These are phyloP conservation scores for Clavispora vitiphila DNA, from an alignment of 805 yeast species.

Conservation along the genomic window DNA sequence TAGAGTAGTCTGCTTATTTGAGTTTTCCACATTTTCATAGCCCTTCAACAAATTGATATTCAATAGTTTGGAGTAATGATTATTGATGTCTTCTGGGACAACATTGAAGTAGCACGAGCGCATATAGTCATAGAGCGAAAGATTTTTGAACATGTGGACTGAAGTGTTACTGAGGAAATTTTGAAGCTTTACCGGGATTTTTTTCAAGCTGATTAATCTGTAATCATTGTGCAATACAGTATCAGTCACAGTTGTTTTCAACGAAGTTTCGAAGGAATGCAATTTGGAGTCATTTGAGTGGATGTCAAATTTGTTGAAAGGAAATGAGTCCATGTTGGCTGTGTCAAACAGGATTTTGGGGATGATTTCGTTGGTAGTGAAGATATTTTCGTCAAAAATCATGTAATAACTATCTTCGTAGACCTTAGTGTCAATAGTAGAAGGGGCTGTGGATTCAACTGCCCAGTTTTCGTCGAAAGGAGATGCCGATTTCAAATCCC, in stretches of 20 bases:
- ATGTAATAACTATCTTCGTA: constrained; percentile 31
- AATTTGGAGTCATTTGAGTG: constrained; percentile 37
- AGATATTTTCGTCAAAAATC: constrained; percentile 28
- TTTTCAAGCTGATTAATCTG: constrained; percentile 18
- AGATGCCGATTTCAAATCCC: constrained; percentile 1
- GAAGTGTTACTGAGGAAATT: constrained; percentile 27
- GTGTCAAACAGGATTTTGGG: constrained; percentile 14
- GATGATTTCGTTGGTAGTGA: constrained; percentile 24
- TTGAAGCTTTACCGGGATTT: constrained; percentile 33
- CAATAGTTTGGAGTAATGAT: constrained; percentile 34
- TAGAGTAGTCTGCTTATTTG: constrained; percentile 23
- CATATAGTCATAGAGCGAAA: constrained; percentile 34
- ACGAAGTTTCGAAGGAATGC: constrained; percentile 26
- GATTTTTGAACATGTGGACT: constrained; percentile 29
- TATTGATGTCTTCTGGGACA: constrained; percentile 28
- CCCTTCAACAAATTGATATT: constrained; percentile 34
- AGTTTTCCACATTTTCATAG: constrained; percentile 29
- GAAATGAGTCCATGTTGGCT: constrained; percentile 25
- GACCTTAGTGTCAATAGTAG: constrained; percentile 11
- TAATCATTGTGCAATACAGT: constrained; percentile 19
- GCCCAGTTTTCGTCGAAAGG: constrained; percentile 3
- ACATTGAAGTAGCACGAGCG: constrained; percentile 35
- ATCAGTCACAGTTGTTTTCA: constrained; percentile 25
- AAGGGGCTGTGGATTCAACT: constrained; percentile 3
- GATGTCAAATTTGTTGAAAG: constrained; percentile 28